Evolutionary conservation across 2,329 filamentous ascomycete genomes (phyloP).

Genomic region (Cryphonectria carpinicola): DNA sequence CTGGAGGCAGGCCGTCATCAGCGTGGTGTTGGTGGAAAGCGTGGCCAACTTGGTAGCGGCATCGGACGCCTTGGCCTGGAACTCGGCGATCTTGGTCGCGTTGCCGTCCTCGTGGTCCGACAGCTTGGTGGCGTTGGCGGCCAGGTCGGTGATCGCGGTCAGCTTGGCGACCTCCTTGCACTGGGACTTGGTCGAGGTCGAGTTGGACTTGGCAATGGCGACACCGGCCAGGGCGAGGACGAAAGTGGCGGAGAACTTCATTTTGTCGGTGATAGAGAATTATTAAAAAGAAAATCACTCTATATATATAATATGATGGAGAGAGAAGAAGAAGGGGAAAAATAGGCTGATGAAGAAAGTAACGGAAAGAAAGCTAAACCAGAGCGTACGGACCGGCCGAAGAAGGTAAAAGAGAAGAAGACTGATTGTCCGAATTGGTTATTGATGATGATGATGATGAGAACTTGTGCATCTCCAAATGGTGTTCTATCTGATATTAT

Average conservation of each 20-base stretch:
- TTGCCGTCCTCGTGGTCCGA: conserved; percentile 40
- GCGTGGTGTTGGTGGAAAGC: conserved; percentile 42
- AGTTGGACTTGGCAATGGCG: conserved; percentile 37
- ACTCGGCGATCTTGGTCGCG: conserved; percentile 40
- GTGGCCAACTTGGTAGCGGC: conserved; percentile 37
- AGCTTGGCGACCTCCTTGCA: conserved; percentile 40
- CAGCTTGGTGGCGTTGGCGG: conserved; percentile 43
- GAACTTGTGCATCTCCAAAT: neutral
- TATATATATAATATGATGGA: neutral
- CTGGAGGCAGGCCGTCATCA: conserved; percentile 40
- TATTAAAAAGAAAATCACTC: neutral
- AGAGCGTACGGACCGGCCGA: conserved; percentile 30
- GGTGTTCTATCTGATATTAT: conserved; percentile 13
- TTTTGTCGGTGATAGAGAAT: conserved; percentile 23
- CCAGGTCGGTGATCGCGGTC: conserved; percentile 38
- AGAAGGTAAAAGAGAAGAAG: conserved; percentile 19
- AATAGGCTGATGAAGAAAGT: conserved; percentile 10
- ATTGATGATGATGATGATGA: conserved; percentile 8
- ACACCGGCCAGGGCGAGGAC: conserved; percentile 31
- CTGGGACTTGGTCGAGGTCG: conserved; percentile 37
- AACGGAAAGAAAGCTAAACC: conserved; percentile 23
- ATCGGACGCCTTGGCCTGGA: conserved; percentile 43
- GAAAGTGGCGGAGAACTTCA: conserved; percentile 33
- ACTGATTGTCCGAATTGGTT: conserved; percentile 3
- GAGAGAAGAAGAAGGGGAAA: neutral